Evolutionary conservation across 2,329 filamentous ascomycete species (phyloP), one percentile per base, ranked within the genome.

Genomic region (Myriosclerotinia scirpicola): DNA sequence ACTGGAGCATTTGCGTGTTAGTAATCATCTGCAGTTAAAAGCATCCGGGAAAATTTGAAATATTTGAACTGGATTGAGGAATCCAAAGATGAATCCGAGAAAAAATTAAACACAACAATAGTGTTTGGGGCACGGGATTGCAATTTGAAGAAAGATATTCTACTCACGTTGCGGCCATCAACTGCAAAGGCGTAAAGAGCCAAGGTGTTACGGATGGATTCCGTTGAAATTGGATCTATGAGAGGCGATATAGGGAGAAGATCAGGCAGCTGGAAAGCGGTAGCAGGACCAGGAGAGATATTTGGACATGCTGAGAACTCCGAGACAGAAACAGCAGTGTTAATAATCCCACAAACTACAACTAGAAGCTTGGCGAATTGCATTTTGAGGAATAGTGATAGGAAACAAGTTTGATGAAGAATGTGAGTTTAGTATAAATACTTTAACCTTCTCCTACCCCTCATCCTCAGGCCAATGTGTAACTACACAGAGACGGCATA

Each of bases 41-140:
- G 30, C 15, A 30, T 17, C 14, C 2, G 17, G 12, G 20, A 54
- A n/a, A 22, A 22, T 7, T 54, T 1, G 53, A 54, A 34, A 22
- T 14, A 2, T 22, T 38, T 15, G 53, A 38, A 5, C 7, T 30
- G 15, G 5, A 3, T 53, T 53, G 52, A 11, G 30, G 9, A 20
- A 2, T n/a, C 8, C 1, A 12, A 9, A 11, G 8, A 36, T 36
- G 0, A 14, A 11, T 20, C 1, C 5, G 17, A 20, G 1, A n/a
- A 2, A 11, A 12, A 54, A 14, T 53, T 26, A 17, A 53, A 26
- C 17, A 17, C 12, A 17, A 34, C 30, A 34, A 34, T 6, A 5
- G 30, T 34, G 30, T 34, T 34, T 34, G 30, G 30, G 30, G 30
- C 4, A 6, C 30, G 30, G 30, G 30, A 5, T 34, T 34, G 30